Percentiles rank a stretch among this genome's conserved stretches.
phyloP scores from a whole-genome alignment of 2,329 filamentous ascomycete species.

The Raffaelea deltoideospora region DNA sequence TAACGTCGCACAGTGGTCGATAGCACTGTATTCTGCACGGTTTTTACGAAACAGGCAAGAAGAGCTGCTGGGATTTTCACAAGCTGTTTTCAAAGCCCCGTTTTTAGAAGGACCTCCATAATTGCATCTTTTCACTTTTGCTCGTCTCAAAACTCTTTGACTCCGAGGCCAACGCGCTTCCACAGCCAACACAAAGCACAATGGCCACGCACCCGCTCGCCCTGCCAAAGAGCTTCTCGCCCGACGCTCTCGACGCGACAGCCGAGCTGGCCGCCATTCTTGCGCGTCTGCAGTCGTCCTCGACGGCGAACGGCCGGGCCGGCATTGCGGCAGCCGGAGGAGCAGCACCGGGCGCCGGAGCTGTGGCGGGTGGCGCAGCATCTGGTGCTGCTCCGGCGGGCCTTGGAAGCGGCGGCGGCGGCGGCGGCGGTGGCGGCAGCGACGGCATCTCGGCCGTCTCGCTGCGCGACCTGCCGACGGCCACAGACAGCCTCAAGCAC shows the following conservation, averaged over 20 bases:
- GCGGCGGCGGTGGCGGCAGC: conserved; percentile 12
- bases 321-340: conserved; percentile 11
- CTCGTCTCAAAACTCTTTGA: too few relatives aligned
- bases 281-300: conserved; percentile 47
- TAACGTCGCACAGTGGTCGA: too few relatives aligned
- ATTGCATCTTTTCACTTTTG: too few relatives aligned
- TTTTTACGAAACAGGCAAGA: too few relatives aligned
- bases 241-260: conserved; percentile 73
- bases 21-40: too few relatives aligned
- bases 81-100: too few relatives aligned
- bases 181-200: too few relatives aligned
- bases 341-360: conserved; percentile 4
- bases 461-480: conserved; percentile 63
- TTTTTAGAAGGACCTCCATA: too few relatives aligned
- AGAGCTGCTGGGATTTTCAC: too few relatives aligned
- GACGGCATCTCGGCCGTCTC: conserved; percentile 18
- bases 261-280: conserved; percentile 70
- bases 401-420: conserved; percentile 13
- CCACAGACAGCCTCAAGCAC: conserved; percentile 65
- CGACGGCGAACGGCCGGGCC: conserved; percentile 18
- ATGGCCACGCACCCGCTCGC: conserved; percentile 34
- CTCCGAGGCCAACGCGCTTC: too few relatives aligned
- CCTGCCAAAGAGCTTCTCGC: conserved; percentile 52
- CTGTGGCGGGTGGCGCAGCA: conserved; percentile 15
- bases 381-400: too few relatives aligned